Conservation (phyloP, 2,329 filamentous ascomycete species). For the Diaporthe australafricana region DNA sequence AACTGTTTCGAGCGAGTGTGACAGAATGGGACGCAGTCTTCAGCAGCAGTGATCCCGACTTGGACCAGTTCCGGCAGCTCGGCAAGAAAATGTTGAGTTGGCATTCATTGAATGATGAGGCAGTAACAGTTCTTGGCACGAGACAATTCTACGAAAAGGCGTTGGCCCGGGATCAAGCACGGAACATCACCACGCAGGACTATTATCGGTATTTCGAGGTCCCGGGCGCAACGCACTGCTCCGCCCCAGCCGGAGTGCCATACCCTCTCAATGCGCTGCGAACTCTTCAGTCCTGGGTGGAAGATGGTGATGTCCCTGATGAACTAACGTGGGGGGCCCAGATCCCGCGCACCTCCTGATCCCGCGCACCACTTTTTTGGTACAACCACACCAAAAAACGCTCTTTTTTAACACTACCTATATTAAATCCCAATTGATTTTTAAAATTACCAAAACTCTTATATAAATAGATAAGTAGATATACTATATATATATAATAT, state of each 20-base stretch:
- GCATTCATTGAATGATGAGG: neutral
- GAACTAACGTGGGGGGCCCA: too few relatives aligned
- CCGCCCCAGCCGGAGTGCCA: neutral
- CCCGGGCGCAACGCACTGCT: neutral
- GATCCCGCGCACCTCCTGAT: too few relatives aligned
- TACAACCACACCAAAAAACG: too few relatives aligned
- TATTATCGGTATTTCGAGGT: slow-evolving; percentile 9
- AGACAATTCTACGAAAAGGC: neutral
- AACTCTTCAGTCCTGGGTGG: neutral
- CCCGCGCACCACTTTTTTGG: too few relatives aligned
- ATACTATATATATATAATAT: too few relatives aligned
- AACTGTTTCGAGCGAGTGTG: neutral
- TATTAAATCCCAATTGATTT: too few relatives aligned
- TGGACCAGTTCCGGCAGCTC: neutral
- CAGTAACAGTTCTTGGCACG: neutral
- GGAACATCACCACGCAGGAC: neutral
- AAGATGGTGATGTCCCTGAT: neutral
- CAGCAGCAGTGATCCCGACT: neutral
- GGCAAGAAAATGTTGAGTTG: neutral
- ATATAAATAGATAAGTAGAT: too few relatives aligned
- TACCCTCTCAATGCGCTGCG: neutral
- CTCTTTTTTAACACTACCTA: too few relatives aligned
- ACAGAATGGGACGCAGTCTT: slow-evolving; percentile 3
- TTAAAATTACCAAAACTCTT: too few relatives aligned
- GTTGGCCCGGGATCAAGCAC: neutral